Conservation (phyloP, 2,329 filamentous ascomycete genomes). For the Clonostachys solani region DNA sequence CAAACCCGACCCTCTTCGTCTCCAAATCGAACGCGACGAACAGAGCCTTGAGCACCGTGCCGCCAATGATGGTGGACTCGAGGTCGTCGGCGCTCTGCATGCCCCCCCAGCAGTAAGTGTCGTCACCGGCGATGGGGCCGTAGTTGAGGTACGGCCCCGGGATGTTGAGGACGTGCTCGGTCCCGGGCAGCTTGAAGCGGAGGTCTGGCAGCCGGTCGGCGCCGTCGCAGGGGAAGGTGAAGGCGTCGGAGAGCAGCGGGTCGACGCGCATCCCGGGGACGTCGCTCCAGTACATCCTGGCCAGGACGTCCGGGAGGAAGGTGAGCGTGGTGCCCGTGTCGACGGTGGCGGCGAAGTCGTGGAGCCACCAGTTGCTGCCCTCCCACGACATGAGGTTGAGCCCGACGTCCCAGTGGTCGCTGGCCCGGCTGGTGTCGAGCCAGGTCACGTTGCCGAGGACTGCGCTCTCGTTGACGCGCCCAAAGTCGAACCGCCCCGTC, state of each 20-base stretch:
- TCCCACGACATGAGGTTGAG: slow-evolving; percentile 43
- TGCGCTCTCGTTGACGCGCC: slow-evolving; percentile 34
- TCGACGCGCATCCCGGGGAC: slow-evolving; percentile 49
- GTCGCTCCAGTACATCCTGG: slow-evolving; percentile 52
- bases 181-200: slow-evolving; percentile 45
- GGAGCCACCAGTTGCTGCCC: slow-evolving; percentile 46
- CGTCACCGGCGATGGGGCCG: slow-evolving; percentile 39
- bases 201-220: slow-evolving; percentile 52
- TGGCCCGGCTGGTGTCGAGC: slow-evolving; percentile 22
- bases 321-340: slow-evolving; percentile 69
- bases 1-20: slow-evolving; percentile 32
- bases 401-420: slow-evolving; percentile 32
- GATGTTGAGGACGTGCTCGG: slow-evolving; percentile 47
- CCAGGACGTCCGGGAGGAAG: slow-evolving; percentile 53
- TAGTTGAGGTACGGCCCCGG: slow-evolving; percentile 53
- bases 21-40: slow-evolving; percentile 68
- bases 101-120: slow-evolving; percentile 67
- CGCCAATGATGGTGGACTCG: slow-evolving; percentile 65
- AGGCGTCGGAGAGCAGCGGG: slow-evolving; percentile 36
- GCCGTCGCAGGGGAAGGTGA: slow-evolving; percentile 52
- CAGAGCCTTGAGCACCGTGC: slow-evolving; percentile 73
- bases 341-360: slow-evolving; percentile 48
- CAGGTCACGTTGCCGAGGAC: slow-evolving; percentile 37
- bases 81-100: slow-evolving; percentile 54
- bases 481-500: slow-evolving; percentile 47